These are phyloP conservation scores for Symbiodinium natans DNA, from an alignment of 73 alveolate species.

Conservation along the genomic window DNA sequence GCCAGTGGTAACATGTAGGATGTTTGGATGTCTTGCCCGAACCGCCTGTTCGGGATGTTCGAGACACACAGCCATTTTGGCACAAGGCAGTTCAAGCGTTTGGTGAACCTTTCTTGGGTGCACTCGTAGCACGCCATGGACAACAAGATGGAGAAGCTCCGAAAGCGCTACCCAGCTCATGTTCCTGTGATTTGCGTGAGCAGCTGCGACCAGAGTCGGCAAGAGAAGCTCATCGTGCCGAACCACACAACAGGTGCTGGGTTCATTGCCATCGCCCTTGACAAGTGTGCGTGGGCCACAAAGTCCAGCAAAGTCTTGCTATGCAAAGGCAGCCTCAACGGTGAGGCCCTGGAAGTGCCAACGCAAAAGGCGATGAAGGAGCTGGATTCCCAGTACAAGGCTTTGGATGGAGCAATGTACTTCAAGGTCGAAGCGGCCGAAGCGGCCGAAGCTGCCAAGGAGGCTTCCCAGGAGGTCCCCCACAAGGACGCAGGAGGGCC, in stretches of 20 bases:
- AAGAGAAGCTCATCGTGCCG: neutral
- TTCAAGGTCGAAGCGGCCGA: neutral
- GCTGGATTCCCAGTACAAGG: neutral
- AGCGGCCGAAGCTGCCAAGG: neutral
- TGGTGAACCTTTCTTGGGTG: neutral
- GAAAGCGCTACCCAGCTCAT: neutral
- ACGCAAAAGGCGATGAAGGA: neutral
- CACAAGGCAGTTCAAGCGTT: no score
- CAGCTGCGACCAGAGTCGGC: neutral
- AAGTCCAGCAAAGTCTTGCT: neutral
- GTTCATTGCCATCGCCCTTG: neutral
- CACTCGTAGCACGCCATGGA: neutral
- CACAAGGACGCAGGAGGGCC: neutral
- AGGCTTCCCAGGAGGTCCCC: neutral
- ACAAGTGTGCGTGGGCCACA: neutral
- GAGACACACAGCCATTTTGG: no score
- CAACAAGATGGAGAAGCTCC: neutral
- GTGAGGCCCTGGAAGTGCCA: neutral
- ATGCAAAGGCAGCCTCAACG: neutral
- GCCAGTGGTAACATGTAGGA: no score
- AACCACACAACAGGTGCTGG: neutral
- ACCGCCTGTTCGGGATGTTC: no score
- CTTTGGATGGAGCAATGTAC: neutral
- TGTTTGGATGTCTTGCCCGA: no score
- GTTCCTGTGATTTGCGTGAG: neutral